Evolutionary conservation across 2,329 filamentous ascomycete genomes (phyloP).

Genomic region (Ophiostoma sp.): DNA sequence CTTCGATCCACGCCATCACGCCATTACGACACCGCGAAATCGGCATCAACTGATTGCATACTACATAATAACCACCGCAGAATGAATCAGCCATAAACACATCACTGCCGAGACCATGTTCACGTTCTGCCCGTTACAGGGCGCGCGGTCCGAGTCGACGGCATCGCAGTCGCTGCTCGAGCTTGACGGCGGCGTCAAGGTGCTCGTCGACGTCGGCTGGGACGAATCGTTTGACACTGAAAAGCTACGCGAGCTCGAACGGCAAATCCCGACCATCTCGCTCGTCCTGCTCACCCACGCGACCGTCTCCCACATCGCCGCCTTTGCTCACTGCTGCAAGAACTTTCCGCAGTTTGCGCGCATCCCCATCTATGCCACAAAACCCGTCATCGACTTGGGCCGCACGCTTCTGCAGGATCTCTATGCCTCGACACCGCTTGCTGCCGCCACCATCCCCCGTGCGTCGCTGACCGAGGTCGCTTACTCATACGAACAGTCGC

Average conservation of each 20-base stretch:
- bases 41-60: neutral
- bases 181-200: conserved; percentile 92
- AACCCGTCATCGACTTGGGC: conserved; percentile 86
- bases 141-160: conserved; percentile 78
- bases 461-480: conserved; percentile 63
- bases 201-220: conserved; percentile 93
- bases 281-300: conserved; percentile 92
- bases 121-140: conserved; percentile 87
- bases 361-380: conserved; percentile 91
- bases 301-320: conserved; percentile 83
- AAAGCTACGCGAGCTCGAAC: conserved; percentile 82
- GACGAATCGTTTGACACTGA: conserved; percentile 81
- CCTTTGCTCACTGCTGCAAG: conserved; percentile 95
- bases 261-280: conserved; percentile 85
- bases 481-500: conserved; percentile 50
- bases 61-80: neutral
- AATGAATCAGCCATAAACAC: neutral
- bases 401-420: conserved; percentile 87
- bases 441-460: conserved; percentile 73
- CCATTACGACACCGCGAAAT: neutral
- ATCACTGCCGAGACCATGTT: conserved; percentile 61
- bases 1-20: neutral
- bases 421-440: conserved; percentile 83
- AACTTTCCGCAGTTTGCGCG: conserved; percentile 86
- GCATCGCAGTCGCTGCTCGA: conserved; percentile 95